phyloP scores from a whole-genome alignment of 2,329 filamentous ascomycete species.

The Sphaerulina vaccinii region DNA sequence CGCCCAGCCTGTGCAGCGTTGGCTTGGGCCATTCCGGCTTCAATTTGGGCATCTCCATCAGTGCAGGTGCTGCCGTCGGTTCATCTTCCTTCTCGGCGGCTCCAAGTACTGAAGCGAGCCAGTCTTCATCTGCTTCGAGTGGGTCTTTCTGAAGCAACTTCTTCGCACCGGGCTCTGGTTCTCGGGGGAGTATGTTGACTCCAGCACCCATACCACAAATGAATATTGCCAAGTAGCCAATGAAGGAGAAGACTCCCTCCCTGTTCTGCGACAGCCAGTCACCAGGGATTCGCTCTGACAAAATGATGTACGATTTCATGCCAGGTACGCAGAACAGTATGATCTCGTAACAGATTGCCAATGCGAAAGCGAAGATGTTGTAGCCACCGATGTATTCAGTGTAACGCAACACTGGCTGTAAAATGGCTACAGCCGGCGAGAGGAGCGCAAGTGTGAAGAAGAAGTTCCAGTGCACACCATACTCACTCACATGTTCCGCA shows the following conservation, averaged over 20 bases:
- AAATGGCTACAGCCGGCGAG: slow-evolving; percentile 82
- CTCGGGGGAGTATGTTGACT: slow-evolving; percentile 69
- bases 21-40: slow-evolving; percentile 31
- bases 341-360: slow-evolving; percentile 71
- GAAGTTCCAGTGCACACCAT: slow-evolving; percentile 99
- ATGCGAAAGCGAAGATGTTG: slow-evolving; percentile 67
- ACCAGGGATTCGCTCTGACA: slow-evolving; percentile 65
- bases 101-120: slow-evolving; percentile 38
- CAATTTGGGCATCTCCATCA: slow-evolving; percentile 23
- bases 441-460: slow-evolving; percentile 93
- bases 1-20: slow-evolving; percentile 52
- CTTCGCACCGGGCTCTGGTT: slow-evolving; percentile 29
- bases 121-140: slow-evolving; percentile 39
- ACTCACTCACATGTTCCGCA: slow-evolving; percentile 94
- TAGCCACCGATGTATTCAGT: slow-evolving; percentile 64
- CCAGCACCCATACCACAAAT: slow-evolving; percentile 83
- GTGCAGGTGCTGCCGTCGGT: slow-evolving; percentile 17
- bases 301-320: slow-evolving; percentile 80
- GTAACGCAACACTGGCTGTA: slow-evolving; percentile 68
- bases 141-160: slow-evolving; percentile 24
- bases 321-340: slow-evolving; percentile 67
- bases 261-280: slow-evolving; percentile 85
- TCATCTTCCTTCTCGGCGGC: slow-evolving; percentile 19
- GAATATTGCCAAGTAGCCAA: slow-evolving; percentile 93
- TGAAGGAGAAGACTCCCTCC: slow-evolving; percentile 92